phyloP scores from a whole-genome alignment of 345 rosid genomes.

The Gossypium arboreum region DNA sequence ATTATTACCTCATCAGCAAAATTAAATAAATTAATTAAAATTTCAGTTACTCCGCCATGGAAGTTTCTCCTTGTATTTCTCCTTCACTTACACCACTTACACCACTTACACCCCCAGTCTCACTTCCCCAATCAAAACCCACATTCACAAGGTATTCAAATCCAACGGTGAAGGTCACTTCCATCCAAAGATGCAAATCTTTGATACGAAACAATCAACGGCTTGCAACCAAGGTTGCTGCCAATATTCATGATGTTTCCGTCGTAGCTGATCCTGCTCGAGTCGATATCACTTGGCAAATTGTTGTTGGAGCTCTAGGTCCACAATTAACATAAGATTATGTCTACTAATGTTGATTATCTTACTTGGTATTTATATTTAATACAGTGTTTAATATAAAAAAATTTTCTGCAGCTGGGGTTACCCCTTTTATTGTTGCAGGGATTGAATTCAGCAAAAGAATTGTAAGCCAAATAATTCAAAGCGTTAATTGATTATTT shows the following conservation, averaged over 20 bases:
- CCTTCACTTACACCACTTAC: background rate
- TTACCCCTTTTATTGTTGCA: conserved; percentile 71
- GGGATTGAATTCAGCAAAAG: conserved; percentile 92
- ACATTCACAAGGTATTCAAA: conserved; percentile 13
- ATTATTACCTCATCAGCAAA: too few relatives aligned
- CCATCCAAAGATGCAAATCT: conserved; percentile 10
- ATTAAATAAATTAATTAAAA: too few relatives aligned
- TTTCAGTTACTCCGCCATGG: background rate
- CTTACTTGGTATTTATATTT: background rate
- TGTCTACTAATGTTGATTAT: background rate
- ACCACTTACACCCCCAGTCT: background rate
- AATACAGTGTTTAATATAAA: background rate
- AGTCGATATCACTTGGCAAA: conserved; percentile 69
- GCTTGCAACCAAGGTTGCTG: conserved; percentile 24
- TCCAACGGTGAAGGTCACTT: conserved; percentile 22
- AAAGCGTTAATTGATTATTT: background rate
- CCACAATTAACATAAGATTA: background rate
- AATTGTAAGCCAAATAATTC: conserved; percentile 21
- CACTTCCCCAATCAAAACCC: conserved; percentile 12
- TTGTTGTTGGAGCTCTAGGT: conserved; percentile 71
- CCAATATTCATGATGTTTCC: conserved; percentile 20
- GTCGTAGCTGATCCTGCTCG: background rate
- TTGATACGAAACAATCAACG: conserved; percentile 14
- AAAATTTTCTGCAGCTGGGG: conserved; percentile 50
- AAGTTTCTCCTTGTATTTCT: background rate